These are phyloP conservation scores for Starmerella cellae DNA, from an alignment of 805 yeast species.

Conservation along the genomic window DNA sequence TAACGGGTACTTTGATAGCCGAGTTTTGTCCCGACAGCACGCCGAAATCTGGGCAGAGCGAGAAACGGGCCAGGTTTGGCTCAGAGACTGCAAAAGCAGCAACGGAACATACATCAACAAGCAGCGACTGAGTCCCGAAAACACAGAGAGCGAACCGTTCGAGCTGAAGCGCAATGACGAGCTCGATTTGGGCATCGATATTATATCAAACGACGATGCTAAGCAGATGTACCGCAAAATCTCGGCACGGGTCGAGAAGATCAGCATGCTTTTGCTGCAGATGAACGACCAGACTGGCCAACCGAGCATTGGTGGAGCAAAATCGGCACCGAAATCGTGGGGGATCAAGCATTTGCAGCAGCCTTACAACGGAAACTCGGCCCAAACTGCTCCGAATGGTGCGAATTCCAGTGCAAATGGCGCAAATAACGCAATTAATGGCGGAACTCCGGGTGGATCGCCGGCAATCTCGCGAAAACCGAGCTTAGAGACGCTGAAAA, in stretches of 20 bases:
- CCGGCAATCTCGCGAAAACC: conserved; percentile 13
- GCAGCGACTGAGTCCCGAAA: conserved; percentile 47
- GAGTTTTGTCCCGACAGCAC: conserved; percentile 86
- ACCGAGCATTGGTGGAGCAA: not conserved
- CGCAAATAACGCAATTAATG: not conserved
- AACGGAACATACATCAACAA: conserved; percentile 91
- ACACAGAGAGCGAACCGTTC: conserved; percentile 37
- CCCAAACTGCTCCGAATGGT: not conserved
- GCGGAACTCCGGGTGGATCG: not conserved
- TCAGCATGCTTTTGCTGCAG: conserved; percentile 42
- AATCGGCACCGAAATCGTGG: not conserved
- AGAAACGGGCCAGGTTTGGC: conserved; percentile 48
- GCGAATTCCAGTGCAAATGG: not conserved
- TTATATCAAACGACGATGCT: conserved; percentile 34
- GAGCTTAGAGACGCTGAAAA: conserved; percentile 13
- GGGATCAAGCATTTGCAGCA: too few relatives aligned
- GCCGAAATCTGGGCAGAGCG: conserved; percentile 76
- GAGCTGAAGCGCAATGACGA: conserved; percentile 67
- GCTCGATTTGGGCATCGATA: conserved; percentile 90
- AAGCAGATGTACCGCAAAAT: conserved; percentile 71
- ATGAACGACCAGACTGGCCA: conserved; percentile 3
- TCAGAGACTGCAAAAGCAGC: conserved; percentile 78
- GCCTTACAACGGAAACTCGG: not conserved
- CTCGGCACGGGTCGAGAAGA: conserved; percentile 65
- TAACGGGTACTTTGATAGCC: conserved; percentile 87